Evolutionary conservation across 106 monocot genomes (phyloP).

Genomic region (Dendrobium officinale): DNA sequence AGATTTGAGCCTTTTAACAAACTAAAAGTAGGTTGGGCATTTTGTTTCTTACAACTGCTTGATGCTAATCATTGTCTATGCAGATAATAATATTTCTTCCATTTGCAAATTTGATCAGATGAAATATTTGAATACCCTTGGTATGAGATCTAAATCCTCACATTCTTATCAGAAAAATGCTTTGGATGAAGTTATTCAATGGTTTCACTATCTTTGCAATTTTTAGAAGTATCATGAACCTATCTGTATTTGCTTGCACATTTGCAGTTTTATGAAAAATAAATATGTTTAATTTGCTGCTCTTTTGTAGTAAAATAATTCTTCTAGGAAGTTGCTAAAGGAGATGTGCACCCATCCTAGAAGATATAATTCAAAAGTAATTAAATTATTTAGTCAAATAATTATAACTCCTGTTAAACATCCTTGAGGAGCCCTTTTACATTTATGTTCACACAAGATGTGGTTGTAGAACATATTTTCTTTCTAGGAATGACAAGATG

Average conservation of each 20-base stretch:
- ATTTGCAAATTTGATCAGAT: constrained; percentile 67
- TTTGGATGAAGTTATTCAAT: background rate
- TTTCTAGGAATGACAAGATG: background rate
- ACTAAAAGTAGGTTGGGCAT: background rate
- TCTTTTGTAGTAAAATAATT: background rate
- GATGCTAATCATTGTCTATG: constrained; percentile 13
- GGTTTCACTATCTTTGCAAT: background rate
- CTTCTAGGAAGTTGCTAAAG: background rate
- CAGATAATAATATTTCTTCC: constrained; percentile 78
- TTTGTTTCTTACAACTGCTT: background rate
- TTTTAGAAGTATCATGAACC: background rate
- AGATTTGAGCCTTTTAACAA: background rate
- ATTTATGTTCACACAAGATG: background rate
- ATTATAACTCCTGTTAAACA: background rate
- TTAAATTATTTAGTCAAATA: too few species aligned
- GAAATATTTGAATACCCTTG: constrained; percentile 47
- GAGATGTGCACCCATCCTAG: background rate
- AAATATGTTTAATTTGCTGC: background rate
- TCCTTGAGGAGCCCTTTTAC: background rate
- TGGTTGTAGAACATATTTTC: background rate
- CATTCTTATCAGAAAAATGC: background rate
- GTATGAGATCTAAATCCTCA: constrained; percentile 17
- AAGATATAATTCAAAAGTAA: background rate
- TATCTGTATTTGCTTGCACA: background rate
- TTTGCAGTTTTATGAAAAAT: background rate